A percentile compares a stretch with the other conserved stretches of the same genome.
Evolutionary conservation across 1,284 basidiomycete species (phyloP).

Genomic region (Volvariella volvacea): DNA sequence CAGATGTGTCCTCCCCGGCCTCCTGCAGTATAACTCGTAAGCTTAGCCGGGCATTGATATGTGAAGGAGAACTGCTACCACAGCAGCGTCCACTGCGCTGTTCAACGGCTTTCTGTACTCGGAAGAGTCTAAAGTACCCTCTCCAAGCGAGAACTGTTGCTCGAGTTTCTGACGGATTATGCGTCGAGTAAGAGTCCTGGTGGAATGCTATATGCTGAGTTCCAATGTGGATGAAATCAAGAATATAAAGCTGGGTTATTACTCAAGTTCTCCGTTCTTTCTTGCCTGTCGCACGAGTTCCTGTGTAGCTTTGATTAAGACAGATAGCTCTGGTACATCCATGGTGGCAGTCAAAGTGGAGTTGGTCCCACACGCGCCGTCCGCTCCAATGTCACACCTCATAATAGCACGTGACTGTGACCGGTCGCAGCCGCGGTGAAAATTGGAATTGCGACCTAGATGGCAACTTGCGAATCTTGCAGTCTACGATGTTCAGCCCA

Average conservation of each 20-base stretch:
- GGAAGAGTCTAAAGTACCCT: conserved; percentile 6
- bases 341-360: conserved; percentile 1
- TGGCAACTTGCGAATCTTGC: no score
- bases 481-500: no score
- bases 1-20: not conserved
- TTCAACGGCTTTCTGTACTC: conserved; percentile 11
- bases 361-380: conserved; percentile 6
- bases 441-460: no score
- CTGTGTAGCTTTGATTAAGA: conserved; percentile 17
- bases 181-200: conserved; percentile 10
- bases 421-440: conserved; percentile 16
- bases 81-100: conserved; percentile 8
- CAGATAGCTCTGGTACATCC: conserved; percentile 13
- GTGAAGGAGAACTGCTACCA: conserved; percentile 3
- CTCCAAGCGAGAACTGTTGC: conserved; percentile 9
- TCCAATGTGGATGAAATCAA: not conserved
- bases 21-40: conserved; percentile 3
- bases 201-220: not conserved
- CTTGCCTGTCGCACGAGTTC: conserved; percentile 18
- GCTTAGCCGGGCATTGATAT: not conserved
- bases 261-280: conserved; percentile 16
- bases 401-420: conserved; percentile 8
- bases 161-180: conserved; percentile 12
- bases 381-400: not conserved
- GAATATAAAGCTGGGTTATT: conserved; percentile 2